Base-by-base conservation (phyloP, 331 rosid genomes). In the Pyracantha coccinea region DNA sequence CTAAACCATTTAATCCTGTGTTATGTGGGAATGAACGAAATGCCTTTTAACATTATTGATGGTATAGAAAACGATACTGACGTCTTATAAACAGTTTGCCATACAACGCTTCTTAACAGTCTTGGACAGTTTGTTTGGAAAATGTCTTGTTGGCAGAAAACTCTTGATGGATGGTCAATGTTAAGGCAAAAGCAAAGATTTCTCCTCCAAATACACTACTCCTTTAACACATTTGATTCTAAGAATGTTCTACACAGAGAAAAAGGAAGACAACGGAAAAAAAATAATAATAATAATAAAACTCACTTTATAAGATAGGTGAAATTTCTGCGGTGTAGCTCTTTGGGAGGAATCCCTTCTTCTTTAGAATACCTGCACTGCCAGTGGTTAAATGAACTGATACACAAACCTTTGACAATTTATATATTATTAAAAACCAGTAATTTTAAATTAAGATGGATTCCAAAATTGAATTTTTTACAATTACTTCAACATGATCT, bases 311-410 rank as follows among this genome's bases (percentile, higher is more conserved):
- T 72, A 63, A 94, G 92, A 81, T 83, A 92, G 66, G 93, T 86
- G 78, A 92, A 94, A 79, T 94, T 89, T 81, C 89, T 94, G 20
- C 21, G 84, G 78, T 35, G 61, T 61, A 86, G 55, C 50, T 90
- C 93, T 63, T 82, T 74, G 44, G 78, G 33, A 38, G 86, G 91
- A 75, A 92, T 86, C 20, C 73, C 80, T 86, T 94, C 99, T 86
- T 92, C 97, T 87, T 94, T 94, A 68, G 99, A 94, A 79, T 94
- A 94, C 88, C 99, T 94, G 85, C 79, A 69, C 21, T 59, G 50
- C 53, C 55, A 65, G 72, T 75, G 35, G 41, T 55, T 31, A 13
- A 19, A 72, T 72, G 52, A 45, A 25, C 19, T 25, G 27, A 52
- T 44, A 44, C 10, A 67, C 12, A 14, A 61, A 33, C 54, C 8